Conservation (phyloP, 495 filamentous ascomycete species). For the Pseudevernia furfuracea region DNA sequence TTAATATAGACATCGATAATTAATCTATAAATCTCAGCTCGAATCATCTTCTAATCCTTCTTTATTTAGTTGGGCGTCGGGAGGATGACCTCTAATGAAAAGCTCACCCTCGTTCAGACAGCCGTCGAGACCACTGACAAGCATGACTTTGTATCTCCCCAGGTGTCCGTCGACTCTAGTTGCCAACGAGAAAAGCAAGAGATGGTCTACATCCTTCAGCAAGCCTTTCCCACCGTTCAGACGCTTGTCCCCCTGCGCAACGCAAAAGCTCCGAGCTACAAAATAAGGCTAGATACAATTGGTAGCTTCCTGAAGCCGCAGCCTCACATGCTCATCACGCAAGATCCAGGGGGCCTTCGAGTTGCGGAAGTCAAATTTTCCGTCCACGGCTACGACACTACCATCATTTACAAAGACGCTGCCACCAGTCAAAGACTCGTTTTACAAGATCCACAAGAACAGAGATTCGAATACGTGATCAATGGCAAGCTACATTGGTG, state of each 20-base stretch:
- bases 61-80: too few species aligned
- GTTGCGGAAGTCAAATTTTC: conserved; percentile 58
- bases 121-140: not conserved
- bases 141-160: conserved; percentile 9
- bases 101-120: not conserved
- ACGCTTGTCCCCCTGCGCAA: conserved; percentile 40
- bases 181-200: not conserved
- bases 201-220: conserved; percentile 52
- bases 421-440: not conserved
- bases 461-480: conserved; percentile 1
- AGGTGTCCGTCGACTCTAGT: not conserved
- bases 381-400: conserved; percentile 76
- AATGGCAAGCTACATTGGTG: conserved; percentile 72
- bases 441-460: conserved; percentile 54
- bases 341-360: not conserved
- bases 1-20: too few species aligned
- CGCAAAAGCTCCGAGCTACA: conserved; percentile 5
- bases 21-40: too few species aligned
- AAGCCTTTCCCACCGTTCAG: conserved; percentile 62
- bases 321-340: conserved; percentile 17
- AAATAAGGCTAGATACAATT: conserved; percentile 36
- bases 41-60: too few species aligned
- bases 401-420: conserved; percentile 58
- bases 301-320: conserved; percentile 29
- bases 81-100: not conserved